A percentile compares a stretch with the other conserved stretches of the same genome.
phyloP scores from a whole-genome alignment of 257 asterid species.

The Ligustrum vulgare region DNA sequence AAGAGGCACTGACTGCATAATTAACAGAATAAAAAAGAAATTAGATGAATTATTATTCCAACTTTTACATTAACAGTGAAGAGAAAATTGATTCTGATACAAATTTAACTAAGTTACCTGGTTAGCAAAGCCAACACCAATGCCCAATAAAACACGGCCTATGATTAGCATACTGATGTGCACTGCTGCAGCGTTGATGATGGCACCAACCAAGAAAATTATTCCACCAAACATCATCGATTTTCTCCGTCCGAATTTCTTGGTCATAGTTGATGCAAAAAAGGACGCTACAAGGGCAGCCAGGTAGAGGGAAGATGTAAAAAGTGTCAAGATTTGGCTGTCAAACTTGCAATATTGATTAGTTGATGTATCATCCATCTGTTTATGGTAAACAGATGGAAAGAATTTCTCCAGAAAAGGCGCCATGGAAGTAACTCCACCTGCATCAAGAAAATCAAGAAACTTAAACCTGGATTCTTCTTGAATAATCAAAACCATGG shows the following conservation, averaged over 20 bases:
- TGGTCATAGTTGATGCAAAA: constrained; percentile 4
- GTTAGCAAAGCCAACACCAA: constrained; percentile 14
- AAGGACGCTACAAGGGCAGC: constrained; percentile 11
- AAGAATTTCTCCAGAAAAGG: constrained; percentile 13
- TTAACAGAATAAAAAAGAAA: too few relatives aligned
- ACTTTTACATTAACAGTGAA: too few relatives aligned
- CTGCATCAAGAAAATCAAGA: neutral
- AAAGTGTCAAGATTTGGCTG: constrained; percentile 11
- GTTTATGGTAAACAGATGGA: neutral
- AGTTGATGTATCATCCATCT: neutral
- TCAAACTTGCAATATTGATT: constrained; percentile 14
- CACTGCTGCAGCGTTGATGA: constrained; percentile 6
- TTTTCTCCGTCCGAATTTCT: neutral
- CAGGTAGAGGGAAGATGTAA: constrained; percentile 11
- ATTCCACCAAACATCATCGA: constrained; percentile 10
- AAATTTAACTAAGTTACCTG: neutral
- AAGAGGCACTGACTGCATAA: neutral
- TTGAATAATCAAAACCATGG: too few relatives aligned
- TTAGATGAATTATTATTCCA: too few relatives aligned
- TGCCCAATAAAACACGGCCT: constrained; percentile 6
- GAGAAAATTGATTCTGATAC: too few relatives aligned
- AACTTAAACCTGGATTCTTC: neutral
- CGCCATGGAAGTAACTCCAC: constrained; percentile 19
- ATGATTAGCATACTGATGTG: constrained; percentile 1
- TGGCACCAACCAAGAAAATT: constrained; percentile 2